A percentile compares a stretch with the other conserved stretches of the same genome.
Evolutionary conservation across 2,329 filamentous ascomycete species (phyloP).

Genomic region (Penicillium sp.): DNA sequence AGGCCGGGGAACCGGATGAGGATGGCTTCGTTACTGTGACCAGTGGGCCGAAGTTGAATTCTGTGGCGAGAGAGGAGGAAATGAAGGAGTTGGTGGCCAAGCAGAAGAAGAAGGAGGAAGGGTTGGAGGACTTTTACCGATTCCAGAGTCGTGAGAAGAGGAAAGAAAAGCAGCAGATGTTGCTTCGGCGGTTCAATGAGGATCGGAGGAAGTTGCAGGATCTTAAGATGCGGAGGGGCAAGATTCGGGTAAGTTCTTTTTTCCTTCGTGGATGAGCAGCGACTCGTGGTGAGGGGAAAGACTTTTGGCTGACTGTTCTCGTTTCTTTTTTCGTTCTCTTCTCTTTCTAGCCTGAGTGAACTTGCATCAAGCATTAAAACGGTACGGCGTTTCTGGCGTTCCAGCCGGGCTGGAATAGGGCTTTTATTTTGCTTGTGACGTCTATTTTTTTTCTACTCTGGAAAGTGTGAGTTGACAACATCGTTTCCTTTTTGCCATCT

Average conservation of each 20-base stretch:
- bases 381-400: constrained; percentile 28
- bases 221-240: constrained; percentile 62
- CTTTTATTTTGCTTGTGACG: not conserved
- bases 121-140: constrained; percentile 69
- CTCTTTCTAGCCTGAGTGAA: constrained; percentile 30
- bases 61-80: constrained; percentile 68
- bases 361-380: constrained; percentile 9
- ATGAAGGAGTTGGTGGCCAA: constrained; percentile 53
- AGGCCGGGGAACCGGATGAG: constrained; percentile 77
- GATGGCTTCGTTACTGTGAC: constrained; percentile 94
- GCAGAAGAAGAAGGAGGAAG: constrained; percentile 60
- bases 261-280: not conserved
- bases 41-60: constrained; percentile 63
- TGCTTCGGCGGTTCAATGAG: constrained; percentile 68
- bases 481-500: not conserved
- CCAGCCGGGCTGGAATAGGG: not conserved
- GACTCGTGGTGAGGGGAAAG: no score
- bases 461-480: constrained; percentile 17
- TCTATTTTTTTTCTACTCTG: constrained; percentile 5
- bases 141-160: constrained; percentile 76
- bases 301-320: not conserved
- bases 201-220: constrained; percentile 65
- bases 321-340: constrained; percentile 1
- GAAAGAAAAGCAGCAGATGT: constrained; percentile 65
- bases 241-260: constrained; percentile 45